A percentile compares a stretch with the other conserved stretches of the same genome.
These are phyloP conservation scores for Tetrapisispora iriomotensis DNA, from an alignment of 805 yeast genomes.

Conservation along the genomic window DNA sequence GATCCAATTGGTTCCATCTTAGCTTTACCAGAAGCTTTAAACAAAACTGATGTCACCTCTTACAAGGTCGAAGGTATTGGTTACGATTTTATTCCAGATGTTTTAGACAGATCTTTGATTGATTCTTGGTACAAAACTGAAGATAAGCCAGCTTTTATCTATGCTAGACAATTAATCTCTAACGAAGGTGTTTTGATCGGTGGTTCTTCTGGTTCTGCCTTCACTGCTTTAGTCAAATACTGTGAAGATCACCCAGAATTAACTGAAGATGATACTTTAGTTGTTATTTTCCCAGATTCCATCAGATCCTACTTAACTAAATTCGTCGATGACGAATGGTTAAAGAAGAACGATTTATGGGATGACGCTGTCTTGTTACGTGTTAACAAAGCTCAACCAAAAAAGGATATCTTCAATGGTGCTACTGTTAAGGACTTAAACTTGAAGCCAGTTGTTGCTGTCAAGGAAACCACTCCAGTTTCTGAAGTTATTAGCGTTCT, in stretches of 20 bases:
- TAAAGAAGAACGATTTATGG: slow-evolving; percentile 66
- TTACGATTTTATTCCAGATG: slow-evolving; percentile 80
- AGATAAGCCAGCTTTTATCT: slow-evolving; percentile 67
- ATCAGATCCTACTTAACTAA: slow-evolving; percentile 79
- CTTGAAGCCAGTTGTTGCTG: slow-evolving; percentile 73
- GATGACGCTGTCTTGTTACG: slow-evolving; percentile 39
- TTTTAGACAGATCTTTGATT: slow-evolving; percentile 52
- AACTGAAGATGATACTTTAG: slow-evolving; percentile 64
- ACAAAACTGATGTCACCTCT: slow-evolving; percentile 40
- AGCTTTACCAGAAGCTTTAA: slow-evolving; percentile 68
- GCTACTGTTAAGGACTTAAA: slow-evolving; percentile 60
- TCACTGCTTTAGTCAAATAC: slow-evolving; percentile 66
- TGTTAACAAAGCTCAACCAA: slow-evolving; percentile 18
- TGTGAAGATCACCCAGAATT: slow-evolving; percentile 50
- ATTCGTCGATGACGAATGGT: slow-evolving; percentile 88
- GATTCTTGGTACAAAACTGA: slow-evolving; percentile 83
- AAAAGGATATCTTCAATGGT: slow-evolving; percentile 36
- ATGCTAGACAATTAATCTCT: slow-evolving; percentile 70
- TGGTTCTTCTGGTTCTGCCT: slow-evolving; percentile 82
- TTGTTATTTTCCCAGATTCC: slow-evolving; percentile 78
- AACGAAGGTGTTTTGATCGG: slow-evolving; percentile 85
- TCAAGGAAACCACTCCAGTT: slow-evolving; percentile 48
- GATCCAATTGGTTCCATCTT: slow-evolving; percentile 83
- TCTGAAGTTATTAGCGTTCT: slow-evolving; percentile 58
- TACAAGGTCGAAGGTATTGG: slow-evolving; percentile 89